phyloP scores from a whole-genome alignment of 345 rosid species.

The Combretum micranthum region DNA sequence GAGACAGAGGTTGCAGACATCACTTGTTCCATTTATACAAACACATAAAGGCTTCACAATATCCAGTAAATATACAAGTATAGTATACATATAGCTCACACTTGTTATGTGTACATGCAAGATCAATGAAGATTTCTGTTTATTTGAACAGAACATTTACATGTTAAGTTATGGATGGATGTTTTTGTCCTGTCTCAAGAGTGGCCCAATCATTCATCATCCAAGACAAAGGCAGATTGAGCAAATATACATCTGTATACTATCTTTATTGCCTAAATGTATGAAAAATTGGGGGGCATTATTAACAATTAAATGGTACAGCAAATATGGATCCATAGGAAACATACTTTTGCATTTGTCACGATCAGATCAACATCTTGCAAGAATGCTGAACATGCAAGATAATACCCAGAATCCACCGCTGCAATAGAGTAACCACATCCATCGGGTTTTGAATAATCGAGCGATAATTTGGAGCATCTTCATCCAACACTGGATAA shows the following conservation, averaged over 20 bases:
- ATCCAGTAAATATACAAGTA: too few species aligned
- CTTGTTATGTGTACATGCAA: too few species aligned
- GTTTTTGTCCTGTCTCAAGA: too few species aligned
- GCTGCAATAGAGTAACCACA: slow-evolving; percentile 78
- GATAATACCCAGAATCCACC: slow-evolving; percentile 83
- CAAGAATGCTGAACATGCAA: slow-evolving; percentile 76
- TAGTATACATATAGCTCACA: too few species aligned
- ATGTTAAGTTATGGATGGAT: too few species aligned
- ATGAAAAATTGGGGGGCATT: background rate
- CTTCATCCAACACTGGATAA: slow-evolving; percentile 91
- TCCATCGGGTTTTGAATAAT: slow-evolving; percentile 96
- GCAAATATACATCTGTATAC: too few species aligned
- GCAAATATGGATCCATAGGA: background rate
- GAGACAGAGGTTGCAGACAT: background rate
- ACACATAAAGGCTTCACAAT: too few species aligned
- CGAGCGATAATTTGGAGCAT: slow-evolving; percentile 88
- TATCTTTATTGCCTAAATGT: too few species aligned
- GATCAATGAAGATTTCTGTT: too few species aligned
- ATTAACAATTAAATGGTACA: background rate
- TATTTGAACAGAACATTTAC: too few species aligned
- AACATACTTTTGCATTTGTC: slow-evolving; percentile 77
- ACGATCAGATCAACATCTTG: slow-evolving; percentile 91
- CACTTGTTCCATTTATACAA: background rate
- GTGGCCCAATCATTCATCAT: too few species aligned
- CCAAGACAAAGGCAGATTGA: too few species aligned